Base-by-base conservation (phyloP, 305 asterid species). In the Rubia peregrina region DNA sequence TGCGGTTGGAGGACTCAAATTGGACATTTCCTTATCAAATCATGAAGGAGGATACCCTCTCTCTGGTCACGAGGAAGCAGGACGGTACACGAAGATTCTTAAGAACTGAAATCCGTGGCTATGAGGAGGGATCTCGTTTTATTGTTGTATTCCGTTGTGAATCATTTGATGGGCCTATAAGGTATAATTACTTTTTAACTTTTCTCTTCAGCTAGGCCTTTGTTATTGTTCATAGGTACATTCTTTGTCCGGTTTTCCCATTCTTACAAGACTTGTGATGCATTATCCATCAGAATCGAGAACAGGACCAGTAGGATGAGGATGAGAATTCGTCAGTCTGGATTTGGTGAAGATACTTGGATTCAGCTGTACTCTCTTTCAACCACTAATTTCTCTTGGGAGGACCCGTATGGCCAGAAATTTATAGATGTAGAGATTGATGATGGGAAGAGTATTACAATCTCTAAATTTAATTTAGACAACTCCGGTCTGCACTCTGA, bases 121-220 rank as follows among this genome's bases (percentile, higher is more conserved):
- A 85, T 80, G 99, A 94, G 82, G 99, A 94, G 87, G 99, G 99
- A 21, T 94, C 96, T 72, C 99, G 99, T 49, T 94, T 91, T 77
- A 81, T 85, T 76, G 91, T 90, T 65, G 98, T 94, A 43, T 91
- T 91, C 68, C 99, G 99, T 67, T 87, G 86, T 75, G 99, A 96
- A 80, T 82, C 97, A 14, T 70, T 80, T 69, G 82, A 81, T 76
- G 99, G 97, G 76, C 98, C 98, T 71, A 83, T 94, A 53, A 94
- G 99, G 98, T 94, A 85, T 68, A 69, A 36, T n/a, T 9, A 42
- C 11, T 40, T 65, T 46, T 33, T 10, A 2, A 65, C n/a, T 19
- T 19, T 43, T 10, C 22, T 68, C 21, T 24, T 1, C 9, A 48
- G 46, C 6, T 14, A 33, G 9, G 9, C 44, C 33, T 53, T 16